Conservation (phyloP, 306 rosid genomes). For the Quercus dentata region DNA sequence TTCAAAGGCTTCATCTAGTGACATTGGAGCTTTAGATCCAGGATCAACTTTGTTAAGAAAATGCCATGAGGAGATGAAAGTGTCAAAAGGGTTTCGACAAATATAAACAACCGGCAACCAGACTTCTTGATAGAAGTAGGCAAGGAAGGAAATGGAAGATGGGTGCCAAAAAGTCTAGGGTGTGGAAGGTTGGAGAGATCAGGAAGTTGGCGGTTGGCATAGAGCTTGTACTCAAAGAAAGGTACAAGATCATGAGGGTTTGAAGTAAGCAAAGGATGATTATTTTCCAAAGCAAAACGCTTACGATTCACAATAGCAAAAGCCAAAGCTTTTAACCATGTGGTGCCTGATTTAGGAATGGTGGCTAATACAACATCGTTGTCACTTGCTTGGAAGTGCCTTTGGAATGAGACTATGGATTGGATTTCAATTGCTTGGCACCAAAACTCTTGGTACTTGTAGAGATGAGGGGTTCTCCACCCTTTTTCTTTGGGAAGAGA, state of each 20-base stretch:
- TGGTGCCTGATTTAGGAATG: constrained; percentile 62
- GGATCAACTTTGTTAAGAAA: constrained; percentile 20
- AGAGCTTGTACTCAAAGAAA: constrained; percentile 38
- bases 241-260: constrained; percentile 61
- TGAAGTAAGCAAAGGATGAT: constrained; percentile 45
- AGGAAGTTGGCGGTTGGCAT: constrained; percentile 28
- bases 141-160: constrained; percentile 39
- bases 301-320: constrained; percentile 37
- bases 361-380: constrained; percentile 40
- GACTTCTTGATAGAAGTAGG: constrained; percentile 37
- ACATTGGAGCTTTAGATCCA: background rate
- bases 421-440: constrained; percentile 37
- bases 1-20: constrained; percentile 45
- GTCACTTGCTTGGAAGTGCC: constrained; percentile 47
- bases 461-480: constrained; percentile 35
- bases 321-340: constrained; percentile 64
- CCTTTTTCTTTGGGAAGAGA: constrained; percentile 54
- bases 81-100: constrained; percentile 55
- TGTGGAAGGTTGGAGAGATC: constrained; percentile 28
- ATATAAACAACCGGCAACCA: constrained; percentile 36
- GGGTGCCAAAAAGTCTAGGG: constrained; percentile 56
- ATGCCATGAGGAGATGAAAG: constrained; percentile 46
- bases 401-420: constrained; percentile 42
- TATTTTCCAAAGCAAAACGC: background rate
- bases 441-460: constrained; percentile 53